phyloP scores from a whole-genome alignment of 2,329 filamentous ascomycete species.

The Akanthomyces muscarius region DNA sequence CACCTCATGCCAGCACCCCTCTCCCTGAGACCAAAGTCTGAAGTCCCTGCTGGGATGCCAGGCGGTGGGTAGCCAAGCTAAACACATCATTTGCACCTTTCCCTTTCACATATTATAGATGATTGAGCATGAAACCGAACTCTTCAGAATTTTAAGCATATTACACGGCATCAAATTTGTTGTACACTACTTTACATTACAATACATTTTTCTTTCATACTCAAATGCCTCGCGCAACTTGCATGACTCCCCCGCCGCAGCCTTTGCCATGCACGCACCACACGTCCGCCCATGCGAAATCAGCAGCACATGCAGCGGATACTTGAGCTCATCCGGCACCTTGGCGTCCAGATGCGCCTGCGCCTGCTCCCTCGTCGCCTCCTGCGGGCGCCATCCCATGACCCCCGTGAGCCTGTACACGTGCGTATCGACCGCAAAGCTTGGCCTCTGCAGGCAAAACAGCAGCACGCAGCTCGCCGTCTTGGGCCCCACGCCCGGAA shows the following conservation, averaged over 20 bases:
- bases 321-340: conserved; percentile 47
- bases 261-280: conserved; percentile 38
- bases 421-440: conserved; percentile 52
- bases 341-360: conserved; percentile 47
- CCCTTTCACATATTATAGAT: neutral
- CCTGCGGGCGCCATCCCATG: conserved; percentile 45
- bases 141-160: neutral
- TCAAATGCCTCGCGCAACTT: conserved; percentile 8
- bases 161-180: neutral
- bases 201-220: neutral
- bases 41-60: neutral
- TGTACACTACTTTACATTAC: neutral
- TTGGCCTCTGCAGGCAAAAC: conserved; percentile 45
- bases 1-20: conserved; percentile 6
- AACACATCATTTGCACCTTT: neutral
- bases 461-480: conserved; percentile 51
- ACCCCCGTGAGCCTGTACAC: conserved; percentile 47
- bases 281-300: conserved; percentile 46
- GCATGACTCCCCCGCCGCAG: neutral
- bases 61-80: neutral
- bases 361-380: conserved; percentile 40
- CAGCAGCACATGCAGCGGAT: conserved; percentile 46
- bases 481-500: conserved; percentile 51
- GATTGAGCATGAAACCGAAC: too few relatives aligned
- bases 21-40: neutral